These are phyloP conservation scores for Silene coronaria DNA, from an alignment of 179 eudicot species.

Conservation along the genomic window DNA sequence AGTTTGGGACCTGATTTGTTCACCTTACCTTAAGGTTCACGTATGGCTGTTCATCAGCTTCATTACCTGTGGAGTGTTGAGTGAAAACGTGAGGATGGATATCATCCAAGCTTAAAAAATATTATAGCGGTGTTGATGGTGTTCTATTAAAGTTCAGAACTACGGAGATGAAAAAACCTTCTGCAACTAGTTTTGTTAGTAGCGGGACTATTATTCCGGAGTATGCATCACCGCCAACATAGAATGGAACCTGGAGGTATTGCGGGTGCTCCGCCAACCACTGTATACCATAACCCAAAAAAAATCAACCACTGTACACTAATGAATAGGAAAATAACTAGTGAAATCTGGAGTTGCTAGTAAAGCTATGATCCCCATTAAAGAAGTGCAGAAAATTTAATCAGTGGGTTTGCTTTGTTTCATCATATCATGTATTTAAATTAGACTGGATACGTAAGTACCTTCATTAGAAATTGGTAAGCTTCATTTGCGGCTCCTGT, in stretches of 20 bases:
- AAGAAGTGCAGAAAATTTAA: neutral
- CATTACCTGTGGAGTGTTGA: slow-evolving; percentile 28
- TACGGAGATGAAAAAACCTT: slow-evolving; percentile 26
- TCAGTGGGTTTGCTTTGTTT: neutral
- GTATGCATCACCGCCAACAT: slow-evolving; percentile 44
- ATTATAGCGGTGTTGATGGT: neutral
- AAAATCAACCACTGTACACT: neutral
- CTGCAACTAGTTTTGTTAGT: slow-evolving; percentile 30
- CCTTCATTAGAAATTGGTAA: slow-evolving; percentile 45
- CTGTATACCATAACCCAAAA: slow-evolving; percentile 21
- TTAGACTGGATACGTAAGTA: neutral
- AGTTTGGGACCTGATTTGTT: neutral
- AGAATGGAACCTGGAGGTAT: slow-evolving; percentile 38
- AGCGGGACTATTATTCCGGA: slow-evolving; percentile 41
- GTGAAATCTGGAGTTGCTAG: neutral
- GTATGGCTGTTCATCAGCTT: slow-evolving; percentile 21
- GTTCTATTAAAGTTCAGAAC: neutral
- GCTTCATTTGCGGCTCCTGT: slow-evolving; percentile 40
- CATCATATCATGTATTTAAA: neutral
- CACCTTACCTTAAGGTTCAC: slow-evolving; percentile 29
- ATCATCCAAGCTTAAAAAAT: neutral
- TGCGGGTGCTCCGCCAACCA: slow-evolving; percentile 40
- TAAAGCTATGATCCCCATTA: too few species aligned
- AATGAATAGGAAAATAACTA: neutral
- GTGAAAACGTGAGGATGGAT: neutral